Conservation (phyloP, 139 green algal species). For the Volvox africanus region DNA sequence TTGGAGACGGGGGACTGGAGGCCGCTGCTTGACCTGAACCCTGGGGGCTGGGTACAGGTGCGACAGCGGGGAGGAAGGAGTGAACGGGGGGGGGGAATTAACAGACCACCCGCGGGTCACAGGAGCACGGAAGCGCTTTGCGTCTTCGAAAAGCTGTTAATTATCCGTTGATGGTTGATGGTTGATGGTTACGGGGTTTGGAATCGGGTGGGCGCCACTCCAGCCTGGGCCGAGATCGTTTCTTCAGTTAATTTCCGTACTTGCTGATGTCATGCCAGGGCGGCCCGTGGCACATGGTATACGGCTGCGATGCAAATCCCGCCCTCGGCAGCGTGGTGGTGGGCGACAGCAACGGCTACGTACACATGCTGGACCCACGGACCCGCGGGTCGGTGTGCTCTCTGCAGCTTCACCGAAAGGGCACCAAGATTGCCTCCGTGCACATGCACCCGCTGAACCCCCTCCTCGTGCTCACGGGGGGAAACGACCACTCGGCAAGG, state of each 20-base stretch:
- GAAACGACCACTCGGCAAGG: conserved; percentile 85
- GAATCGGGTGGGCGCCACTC: no score
- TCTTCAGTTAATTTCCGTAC: no score
- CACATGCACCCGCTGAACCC: conserved; percentile 76
- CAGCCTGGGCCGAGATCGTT: no score
- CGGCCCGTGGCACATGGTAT: conserved; percentile 76
- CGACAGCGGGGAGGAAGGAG: not conserved
- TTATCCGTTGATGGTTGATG: no score
- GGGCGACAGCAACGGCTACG: conserved; percentile 76
- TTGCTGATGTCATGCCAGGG: conserved; percentile 50
- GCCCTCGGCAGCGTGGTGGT: conserved; percentile 55
- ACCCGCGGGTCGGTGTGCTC: conserved; percentile 27
- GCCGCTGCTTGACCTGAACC: conserved; percentile 83
- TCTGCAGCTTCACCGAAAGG: conserved; percentile 51
- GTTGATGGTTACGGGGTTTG: no score
- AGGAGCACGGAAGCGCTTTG: no score
- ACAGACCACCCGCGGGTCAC: not conserved
- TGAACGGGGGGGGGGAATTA: not conserved
- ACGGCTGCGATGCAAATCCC: conserved; percentile 63
- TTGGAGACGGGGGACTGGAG: conserved; percentile 74
- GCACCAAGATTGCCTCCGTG: conserved; percentile 66
- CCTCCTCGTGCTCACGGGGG: conserved; percentile 78
- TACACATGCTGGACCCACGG: conserved; percentile 76
- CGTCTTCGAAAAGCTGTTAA: no score
- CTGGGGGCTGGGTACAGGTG: conserved; percentile 53